Base-by-base conservation (phyloP, 2,329 filamentous ascomycete genomes). In the Nothomitra cinnamomea region DNA sequence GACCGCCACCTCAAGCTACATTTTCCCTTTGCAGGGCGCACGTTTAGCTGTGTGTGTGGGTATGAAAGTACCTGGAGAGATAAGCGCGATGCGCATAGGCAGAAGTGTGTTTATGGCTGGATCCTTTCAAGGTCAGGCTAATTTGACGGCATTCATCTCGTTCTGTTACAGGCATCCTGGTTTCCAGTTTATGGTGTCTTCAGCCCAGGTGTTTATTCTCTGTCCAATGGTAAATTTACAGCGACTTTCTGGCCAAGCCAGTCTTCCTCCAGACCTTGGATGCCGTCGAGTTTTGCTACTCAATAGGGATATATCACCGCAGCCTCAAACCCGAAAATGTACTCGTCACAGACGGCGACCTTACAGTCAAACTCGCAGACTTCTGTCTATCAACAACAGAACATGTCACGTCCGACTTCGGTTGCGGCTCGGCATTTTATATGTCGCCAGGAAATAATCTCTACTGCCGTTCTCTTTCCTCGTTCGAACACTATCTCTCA, bases 321-420 rank as follows among this genome's bases (percentile, higher is more conserved):
- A 92, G 98, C 68, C 75, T 98, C 58, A 98, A 98, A 76, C 92
- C 92, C 56, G 92, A 98, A 74, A 98, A 98, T 69, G 87, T 98
- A 60, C 73, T 98, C 64, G 90, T 98, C 55, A 85, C 85, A 62
- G 84, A 95, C 71, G 75, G 82, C 58, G 90, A 90, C 59, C 80
- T 83, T 70, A 92, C 87, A 36, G 87, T 95, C 64, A 95, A 96
- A 72, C 78, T 98, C 59, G 92, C 90, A 60, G 92, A 98, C 70
- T 98, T 98, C 75, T 92, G 92, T 65, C 79, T 98, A 54, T 92
- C 92, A 56, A 96, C 88, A 22, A 82, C 80, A 55, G 86, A 90
- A 59, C 76, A 80, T 59, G 75, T 83, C 60, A 95, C 90, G 58
- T 85, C 88, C 61, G 92, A 98, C 67, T 95, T 95, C 69, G 92